These are phyloP conservation scores for Sindora glabra DNA, from an alignment of 306 rosid genomes.

Conservation along the genomic window DNA sequence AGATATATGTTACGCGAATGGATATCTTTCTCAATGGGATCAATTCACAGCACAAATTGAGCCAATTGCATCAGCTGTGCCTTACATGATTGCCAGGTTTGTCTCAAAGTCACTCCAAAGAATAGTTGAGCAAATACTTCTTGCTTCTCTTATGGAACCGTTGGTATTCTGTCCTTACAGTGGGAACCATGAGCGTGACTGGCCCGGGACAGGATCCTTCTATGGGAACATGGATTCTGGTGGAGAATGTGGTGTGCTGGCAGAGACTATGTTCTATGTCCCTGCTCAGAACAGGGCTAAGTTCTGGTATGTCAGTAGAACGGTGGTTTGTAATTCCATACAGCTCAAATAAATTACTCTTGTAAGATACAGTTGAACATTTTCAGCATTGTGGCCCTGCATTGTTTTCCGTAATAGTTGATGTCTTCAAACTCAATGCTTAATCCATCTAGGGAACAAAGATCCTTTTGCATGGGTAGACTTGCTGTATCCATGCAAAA, in stretches of 20 bases:
- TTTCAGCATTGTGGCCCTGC: too few relatives aligned
- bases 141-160: neutral
- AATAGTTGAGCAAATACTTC: neutral
- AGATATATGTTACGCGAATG: constrained; percentile 82
- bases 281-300: constrained; percentile 82
- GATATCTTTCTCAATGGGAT: constrained; percentile 92
- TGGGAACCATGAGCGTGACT: constrained; percentile 94
- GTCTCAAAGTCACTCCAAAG: neutral
- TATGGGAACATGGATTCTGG: constrained; percentile 74
- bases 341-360: neutral
- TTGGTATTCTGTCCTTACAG: constrained; percentile 27
- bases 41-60: constrained; percentile 83
- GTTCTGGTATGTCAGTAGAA: constrained; percentile 56
- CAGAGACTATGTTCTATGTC: constrained; percentile 81
- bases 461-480: too few relatives aligned
- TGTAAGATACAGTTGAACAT: neutral
- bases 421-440: too few relatives aligned
- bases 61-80: constrained; percentile 75
- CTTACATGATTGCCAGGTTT: constrained; percentile 92
- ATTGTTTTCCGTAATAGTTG: too few relatives aligned
- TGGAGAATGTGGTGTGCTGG: constrained; percentile 93
- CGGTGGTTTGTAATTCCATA: neutral
- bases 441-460: too few relatives aligned
- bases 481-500: too few relatives aligned
- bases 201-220: constrained; percentile 86